These are phyloP conservation scores for Schoenoplectus tabernaemontani DNA, from an alignment of 202 grass and related monocot genomes.

Conservation along the genomic window DNA sequence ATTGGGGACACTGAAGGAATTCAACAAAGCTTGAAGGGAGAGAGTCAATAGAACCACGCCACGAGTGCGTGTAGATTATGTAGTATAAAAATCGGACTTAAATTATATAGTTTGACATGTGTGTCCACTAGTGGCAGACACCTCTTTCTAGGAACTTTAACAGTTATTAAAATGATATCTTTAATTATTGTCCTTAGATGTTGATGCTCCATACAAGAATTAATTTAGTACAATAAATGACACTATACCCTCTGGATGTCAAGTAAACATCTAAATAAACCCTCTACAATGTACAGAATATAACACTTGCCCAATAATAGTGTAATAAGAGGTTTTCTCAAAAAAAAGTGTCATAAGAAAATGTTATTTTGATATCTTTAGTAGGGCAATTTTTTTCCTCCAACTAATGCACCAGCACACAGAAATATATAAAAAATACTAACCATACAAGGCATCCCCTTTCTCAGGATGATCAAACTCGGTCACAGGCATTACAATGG, in stretches of 20 bases:
- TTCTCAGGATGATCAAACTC: slow-evolving; percentile 87
- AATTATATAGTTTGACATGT: background rate
- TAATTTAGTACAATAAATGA: no score
- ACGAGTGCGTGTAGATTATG: background rate
- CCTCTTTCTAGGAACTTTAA: background rate
- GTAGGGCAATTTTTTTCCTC: no score
- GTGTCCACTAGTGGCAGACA: background rate
- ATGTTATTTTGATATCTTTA: no score
- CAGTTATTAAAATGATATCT: background rate
- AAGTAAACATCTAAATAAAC: background rate
- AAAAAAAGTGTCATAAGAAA: background rate
- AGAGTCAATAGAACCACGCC: no score
- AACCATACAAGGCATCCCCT: slow-evolving; percentile 75
- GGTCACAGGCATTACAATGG: slow-evolving; percentile 59
- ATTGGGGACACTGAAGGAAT: no score
- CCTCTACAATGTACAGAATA: background rate
- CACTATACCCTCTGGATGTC: background rate
- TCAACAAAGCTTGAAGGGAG: no score
- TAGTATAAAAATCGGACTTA: background rate
- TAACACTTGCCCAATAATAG: background rate
- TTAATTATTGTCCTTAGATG: background rate
- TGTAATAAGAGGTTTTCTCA: background rate
- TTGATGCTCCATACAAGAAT: background rate
- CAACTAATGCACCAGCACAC: no score
- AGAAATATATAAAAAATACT: no score